Evolutionary conservation across 2,329 filamentous ascomycete genomes (phyloP).

Genomic region (Epichloe brachyelytri): DNA sequence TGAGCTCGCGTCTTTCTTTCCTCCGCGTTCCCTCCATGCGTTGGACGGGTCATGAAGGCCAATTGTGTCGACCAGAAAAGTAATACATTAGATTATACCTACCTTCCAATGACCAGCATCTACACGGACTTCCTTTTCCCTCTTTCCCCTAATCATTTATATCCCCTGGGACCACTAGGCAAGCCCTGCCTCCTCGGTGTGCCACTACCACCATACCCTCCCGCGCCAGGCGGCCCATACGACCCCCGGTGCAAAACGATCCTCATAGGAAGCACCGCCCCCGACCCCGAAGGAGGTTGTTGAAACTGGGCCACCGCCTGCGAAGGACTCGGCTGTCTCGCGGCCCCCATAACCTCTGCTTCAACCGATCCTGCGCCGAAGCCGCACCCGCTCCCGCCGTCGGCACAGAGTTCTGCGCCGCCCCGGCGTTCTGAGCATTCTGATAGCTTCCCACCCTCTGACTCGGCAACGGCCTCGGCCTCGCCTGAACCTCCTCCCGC

Average conservation of each 20-base stretch:
- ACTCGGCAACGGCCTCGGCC: conserved; percentile 53
- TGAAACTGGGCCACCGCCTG: conserved; percentile 31
- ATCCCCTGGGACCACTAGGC: conserved; percentile 32
- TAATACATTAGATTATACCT: neutral
- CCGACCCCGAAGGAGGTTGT: conserved; percentile 25
- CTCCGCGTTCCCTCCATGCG: too few relatives aligned
- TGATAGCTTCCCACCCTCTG: conserved; percentile 68
- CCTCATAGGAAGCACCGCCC: conserved; percentile 26
- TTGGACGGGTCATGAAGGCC: too few relatives aligned
- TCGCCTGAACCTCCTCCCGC: conserved; percentile 19
- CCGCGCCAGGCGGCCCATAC: conserved; percentile 28
- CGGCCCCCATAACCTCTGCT: conserved; percentile 61
- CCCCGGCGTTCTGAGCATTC: conserved; percentile 37
- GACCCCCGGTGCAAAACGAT: conserved; percentile 31
- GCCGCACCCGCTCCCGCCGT: conserved; percentile 18
- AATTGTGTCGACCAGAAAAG: neutral
- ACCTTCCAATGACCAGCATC: neutral
- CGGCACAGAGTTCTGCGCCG: too few relatives aligned
- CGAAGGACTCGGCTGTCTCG: conserved; percentile 43
- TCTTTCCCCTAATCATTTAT: conserved; percentile 15
- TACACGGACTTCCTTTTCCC: neutral
- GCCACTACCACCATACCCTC: conserved; percentile 23
- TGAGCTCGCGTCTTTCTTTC: too few relatives aligned
- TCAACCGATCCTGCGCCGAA: conserved; percentile 69
- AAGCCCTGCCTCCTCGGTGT: conserved; percentile 26